Base-by-base conservation (phyloP, 2,329 filamentous ascomycete genomes). In the Alternaria arbusti region DNA sequence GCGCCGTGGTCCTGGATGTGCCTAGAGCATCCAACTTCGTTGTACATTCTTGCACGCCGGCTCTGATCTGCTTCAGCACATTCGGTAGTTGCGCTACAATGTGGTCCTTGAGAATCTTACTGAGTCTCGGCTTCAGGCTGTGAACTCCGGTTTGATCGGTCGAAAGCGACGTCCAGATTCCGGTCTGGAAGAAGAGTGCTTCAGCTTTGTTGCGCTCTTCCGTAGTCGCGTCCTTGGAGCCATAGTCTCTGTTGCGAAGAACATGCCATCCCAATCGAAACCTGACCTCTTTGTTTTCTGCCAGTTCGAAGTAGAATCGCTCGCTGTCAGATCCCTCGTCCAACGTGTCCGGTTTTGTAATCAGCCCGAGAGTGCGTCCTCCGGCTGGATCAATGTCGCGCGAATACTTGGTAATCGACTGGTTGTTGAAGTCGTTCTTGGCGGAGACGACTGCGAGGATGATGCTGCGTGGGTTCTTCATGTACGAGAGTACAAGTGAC, bases 391-490 rank as follows among this genome's bases (percentile, higher is more conserved):
- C 86, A 32, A 86, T 82, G 30, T 78, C 64, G n/a, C 81, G 78
- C 0, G 82, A 82, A 11, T 82, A 84, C 25, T 83, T 81, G 0
- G 86, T 79, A 2, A 91, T 84, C 2, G 81, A 78, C 69, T 92
- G 88, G 20, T 87, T 85, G 9, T 85, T 85, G 67, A 84, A 82
- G 46, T 87, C 82, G 13, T 80, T 77, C 56, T 78, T 79, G 0
- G 81, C 79, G 2, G 77, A 79, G 0, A 82, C 70, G 0, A 82
- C 78, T 1, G 86, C 85, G 0, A 90, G 77, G 2, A 90, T 87
- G 57, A 91, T 87, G 68, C 83, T 90, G n/a, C 87, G 82, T 12
- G 79, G 72, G 26, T 85, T n/a, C 71, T 71, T 70, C 82, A 91
- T 88, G 67, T 91, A 91, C 0, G 76, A 75, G 3, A 84, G 71